Evolutionary conservation across 352 stramenopile genomes (phyloP).

Genomic region (Globisporangium spinosum): DNA sequence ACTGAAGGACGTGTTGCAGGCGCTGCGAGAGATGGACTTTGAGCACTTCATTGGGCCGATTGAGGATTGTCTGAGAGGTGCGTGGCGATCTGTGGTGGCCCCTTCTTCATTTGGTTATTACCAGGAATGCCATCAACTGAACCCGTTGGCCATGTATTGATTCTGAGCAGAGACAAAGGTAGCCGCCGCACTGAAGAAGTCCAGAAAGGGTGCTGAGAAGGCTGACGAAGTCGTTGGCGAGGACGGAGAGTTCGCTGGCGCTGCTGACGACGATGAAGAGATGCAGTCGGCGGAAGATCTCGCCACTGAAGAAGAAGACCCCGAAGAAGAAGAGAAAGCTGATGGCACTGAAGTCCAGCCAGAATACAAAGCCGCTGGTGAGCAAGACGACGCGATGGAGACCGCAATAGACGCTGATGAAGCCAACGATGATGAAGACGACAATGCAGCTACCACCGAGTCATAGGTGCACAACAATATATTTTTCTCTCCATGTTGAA

Average conservation of each 20-base stretch:
- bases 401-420: not conserved
- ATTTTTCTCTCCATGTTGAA: constrained; percentile 5
- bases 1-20: constrained; percentile 67
- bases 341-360: not conserved
- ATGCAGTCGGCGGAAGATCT: constrained; percentile 37
- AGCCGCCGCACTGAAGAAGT: constrained; percentile 30
- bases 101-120: not conserved
- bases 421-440: not conserved
- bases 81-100: not conserved
- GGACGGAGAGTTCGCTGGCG: constrained; percentile 23
- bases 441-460: not conserved
- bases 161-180: constrained; percentile 42
- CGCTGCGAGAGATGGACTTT: constrained; percentile 73
- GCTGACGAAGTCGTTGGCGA: not conserved
- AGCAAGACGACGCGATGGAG: constrained; percentile 8
- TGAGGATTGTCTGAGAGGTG: constrained; percentile 70
- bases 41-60: constrained; percentile 70
- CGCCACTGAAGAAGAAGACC: constrained; percentile 6
- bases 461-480: constrained; percentile 1
- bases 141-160: not conserved
- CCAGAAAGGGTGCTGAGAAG: constrained; percentile 26
- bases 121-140: not conserved
- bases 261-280: constrained; percentile 29
- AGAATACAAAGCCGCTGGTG: not conserved
- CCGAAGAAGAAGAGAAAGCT: not conserved